phyloP scores from a whole-genome alignment of 192 early-diverging fungal genomes.

The Radiomyces spectabilis region DNA sequence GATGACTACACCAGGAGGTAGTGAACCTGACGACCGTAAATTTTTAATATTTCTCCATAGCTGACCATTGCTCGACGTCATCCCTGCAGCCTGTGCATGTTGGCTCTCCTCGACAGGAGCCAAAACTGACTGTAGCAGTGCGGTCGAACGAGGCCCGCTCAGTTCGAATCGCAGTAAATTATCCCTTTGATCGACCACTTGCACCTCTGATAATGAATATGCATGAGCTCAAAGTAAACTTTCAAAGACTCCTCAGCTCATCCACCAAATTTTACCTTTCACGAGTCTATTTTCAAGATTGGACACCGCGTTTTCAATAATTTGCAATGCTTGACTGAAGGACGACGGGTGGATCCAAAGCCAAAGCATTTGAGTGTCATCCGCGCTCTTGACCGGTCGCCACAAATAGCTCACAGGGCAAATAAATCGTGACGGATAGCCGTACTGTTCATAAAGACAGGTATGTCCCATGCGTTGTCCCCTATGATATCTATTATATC shows the following conservation, averaged over 20 bases:
- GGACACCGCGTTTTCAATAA: too few species aligned
- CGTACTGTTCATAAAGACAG: slow-evolving; percentile 40
- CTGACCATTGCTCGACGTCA: background rate
- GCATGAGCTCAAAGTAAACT: too few species aligned
- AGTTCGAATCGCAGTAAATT: slow-evolving; percentile 72
- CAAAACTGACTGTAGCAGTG: slow-evolving; percentile 65
- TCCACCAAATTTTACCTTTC: too few species aligned
- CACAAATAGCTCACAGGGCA: slow-evolving; percentile 71
- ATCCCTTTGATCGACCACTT: background rate
- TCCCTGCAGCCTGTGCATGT: too few species aligned
- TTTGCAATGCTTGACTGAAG: slow-evolving; percentile 35
- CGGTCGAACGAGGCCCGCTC: slow-evolving; percentile 82
- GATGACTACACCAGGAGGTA: slow-evolving; percentile 75
- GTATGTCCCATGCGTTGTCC: slow-evolving; percentile 51
- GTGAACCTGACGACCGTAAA: slow-evolving; percentile 59
- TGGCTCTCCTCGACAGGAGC: slow-evolving; percentile 19
- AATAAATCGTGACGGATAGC: slow-evolving; percentile 53
- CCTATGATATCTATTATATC: slow-evolving; percentile 37
- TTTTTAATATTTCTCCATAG: slow-evolving; percentile 39
- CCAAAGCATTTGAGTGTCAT: slow-evolving; percentile 47
- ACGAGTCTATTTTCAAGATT: too few species aligned
- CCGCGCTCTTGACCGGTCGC: slow-evolving; percentile 29
- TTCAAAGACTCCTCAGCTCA: too few species aligned
- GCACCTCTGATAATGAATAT: too few species aligned
- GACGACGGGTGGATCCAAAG: slow-evolving; percentile 73